Conservation (phyloP, 768 basidiomycete genomes). For the Phlebiopsis flavidoalba region DNA sequence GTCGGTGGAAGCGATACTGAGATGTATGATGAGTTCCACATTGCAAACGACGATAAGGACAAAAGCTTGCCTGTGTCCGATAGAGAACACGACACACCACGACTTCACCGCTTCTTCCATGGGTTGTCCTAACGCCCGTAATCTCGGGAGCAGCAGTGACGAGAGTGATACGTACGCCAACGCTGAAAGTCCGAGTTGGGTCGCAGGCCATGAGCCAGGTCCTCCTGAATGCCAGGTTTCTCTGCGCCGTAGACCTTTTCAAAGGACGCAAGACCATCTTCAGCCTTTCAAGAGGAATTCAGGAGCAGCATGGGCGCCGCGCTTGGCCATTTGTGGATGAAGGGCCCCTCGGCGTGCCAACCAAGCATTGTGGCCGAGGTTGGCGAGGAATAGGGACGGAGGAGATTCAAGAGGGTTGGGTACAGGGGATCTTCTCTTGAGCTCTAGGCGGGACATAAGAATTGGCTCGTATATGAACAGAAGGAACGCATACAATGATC, state of each 20-base stretch:
- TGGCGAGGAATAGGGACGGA: slow-evolving; percentile 61
- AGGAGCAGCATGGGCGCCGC: slow-evolving; percentile 78
- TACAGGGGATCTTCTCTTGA: slow-evolving; percentile 72
- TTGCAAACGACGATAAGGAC: not conserved
- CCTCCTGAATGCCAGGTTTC: slow-evolving; percentile 60
- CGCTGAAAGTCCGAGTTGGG: slow-evolving; percentile 24
- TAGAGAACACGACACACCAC: slow-evolving; percentile 79
- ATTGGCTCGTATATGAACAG: not conserved
- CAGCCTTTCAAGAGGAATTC: slow-evolving; percentile 58
- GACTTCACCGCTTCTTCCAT: slow-evolving; percentile 51
- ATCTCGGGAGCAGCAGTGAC: slow-evolving; percentile 88
- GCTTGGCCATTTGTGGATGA: slow-evolving; percentile 76
- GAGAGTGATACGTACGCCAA: slow-evolving; percentile 70
- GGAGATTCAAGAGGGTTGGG: slow-evolving; percentile 60
- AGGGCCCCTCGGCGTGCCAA: slow-evolving; percentile 91
- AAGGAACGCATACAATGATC: slow-evolving; percentile 53
- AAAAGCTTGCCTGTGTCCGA: slow-evolving; percentile 75
- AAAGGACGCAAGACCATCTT: slow-evolving; percentile 60
- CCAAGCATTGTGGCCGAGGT: slow-evolving; percentile 73
- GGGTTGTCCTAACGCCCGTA: slow-evolving; percentile 70
- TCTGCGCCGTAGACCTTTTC: slow-evolving; percentile 69
- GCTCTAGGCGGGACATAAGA: slow-evolving; percentile 41
- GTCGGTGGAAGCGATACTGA: slow-evolving; percentile 69
- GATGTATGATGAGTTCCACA: slow-evolving; percentile 6
- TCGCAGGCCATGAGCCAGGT: slow-evolving; percentile 56